These are phyloP conservation scores for Leishmania arabica DNA, from an alignment of 208 protist species.

Conservation along the genomic window DNA sequence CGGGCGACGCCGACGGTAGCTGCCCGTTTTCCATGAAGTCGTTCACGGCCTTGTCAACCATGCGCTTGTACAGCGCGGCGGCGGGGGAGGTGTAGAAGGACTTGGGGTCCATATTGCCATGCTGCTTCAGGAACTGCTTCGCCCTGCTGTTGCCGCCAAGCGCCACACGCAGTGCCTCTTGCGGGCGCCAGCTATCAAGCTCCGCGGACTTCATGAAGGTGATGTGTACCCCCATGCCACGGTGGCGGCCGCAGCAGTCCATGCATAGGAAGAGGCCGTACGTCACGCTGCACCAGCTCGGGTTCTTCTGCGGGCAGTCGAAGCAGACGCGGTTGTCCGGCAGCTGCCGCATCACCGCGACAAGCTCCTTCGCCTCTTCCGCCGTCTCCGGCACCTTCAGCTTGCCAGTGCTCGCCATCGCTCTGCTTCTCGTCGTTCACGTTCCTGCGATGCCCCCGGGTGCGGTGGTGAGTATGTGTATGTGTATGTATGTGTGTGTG, in stretches of 20 bases:
- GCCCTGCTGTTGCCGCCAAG: constrained; percentile 89
- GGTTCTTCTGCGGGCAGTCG: constrained; percentile 96
- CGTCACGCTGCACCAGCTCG: constrained; percentile 96
- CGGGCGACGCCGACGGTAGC: constrained; percentile 5
- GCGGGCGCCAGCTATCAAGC: constrained; percentile 90
- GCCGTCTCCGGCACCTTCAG: constrained; percentile 48
- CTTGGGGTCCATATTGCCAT: constrained; percentile 75
- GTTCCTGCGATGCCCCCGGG: neutral
- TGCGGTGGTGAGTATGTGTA: neutral
- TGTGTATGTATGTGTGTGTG: neutral
- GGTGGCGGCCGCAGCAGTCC: constrained; percentile 95
- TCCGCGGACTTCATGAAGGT: constrained; percentile 95
- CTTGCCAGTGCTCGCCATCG: constrained; percentile 14
- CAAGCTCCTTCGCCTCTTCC: constrained; percentile 80
- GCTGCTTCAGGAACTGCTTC: constrained; percentile 78
- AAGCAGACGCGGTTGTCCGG: constrained; percentile 94
- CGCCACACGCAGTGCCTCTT: constrained; percentile 88
- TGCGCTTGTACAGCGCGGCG: constrained; percentile 67
- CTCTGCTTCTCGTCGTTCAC: neutral
- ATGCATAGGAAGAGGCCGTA: constrained; percentile 98
- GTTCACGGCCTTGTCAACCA: constrained; percentile 71
- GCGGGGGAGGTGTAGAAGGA: constrained; percentile 64
- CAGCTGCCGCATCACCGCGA: constrained; percentile 57
- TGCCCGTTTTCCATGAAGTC: constrained; percentile 37
- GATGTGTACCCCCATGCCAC: constrained; percentile 95